Conservation (phyloP, 1,284 basidiomycete species). For the Tausonia pullulans region DNA sequence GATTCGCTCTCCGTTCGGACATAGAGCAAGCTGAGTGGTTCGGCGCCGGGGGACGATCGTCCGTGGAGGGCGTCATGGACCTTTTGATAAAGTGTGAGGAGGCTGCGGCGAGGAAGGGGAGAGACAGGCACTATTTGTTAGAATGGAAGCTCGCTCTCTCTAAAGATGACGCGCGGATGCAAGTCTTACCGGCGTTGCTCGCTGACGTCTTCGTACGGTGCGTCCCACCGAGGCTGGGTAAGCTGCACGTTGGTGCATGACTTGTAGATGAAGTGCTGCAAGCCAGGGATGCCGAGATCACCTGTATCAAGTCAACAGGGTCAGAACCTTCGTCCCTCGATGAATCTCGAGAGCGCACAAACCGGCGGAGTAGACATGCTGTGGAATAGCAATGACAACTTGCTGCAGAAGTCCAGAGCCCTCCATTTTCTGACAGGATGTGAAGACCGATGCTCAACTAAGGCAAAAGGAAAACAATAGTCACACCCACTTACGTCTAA, state of each 20-base stretch:
- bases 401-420: conserved; percentile 47
- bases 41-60: conserved; percentile 58
- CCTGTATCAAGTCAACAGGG: conserved; percentile 22
- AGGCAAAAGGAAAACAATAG: background rate
- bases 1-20: conserved; percentile 72
- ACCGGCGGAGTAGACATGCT: conserved; percentile 34
- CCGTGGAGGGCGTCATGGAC: conserved; percentile 76
- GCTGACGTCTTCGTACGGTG: conserved; percentile 56
- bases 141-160: background rate
- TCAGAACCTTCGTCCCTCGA: background rate
- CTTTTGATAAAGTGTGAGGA: conserved; percentile 72
- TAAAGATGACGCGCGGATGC: background rate
- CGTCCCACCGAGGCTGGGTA: conserved; percentile 69
- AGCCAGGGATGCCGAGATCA: conserved; percentile 68
- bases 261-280: conserved; percentile 92
- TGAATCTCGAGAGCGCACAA: conserved; percentile 16
- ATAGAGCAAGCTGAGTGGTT: conserved; percentile 68
- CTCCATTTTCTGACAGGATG: conserved; percentile 30
- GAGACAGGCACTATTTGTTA: background rate
- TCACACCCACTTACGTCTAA: conserved; percentile 41
- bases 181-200: conserved; percentile 48
- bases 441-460: background rate
- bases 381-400: conserved; percentile 26
- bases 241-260: conserved; percentile 77
- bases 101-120: conserved; percentile 34